phyloP scores from a whole-genome alignment of 352 stramenopile genomes.

The Phytophthora rubi region DNA sequence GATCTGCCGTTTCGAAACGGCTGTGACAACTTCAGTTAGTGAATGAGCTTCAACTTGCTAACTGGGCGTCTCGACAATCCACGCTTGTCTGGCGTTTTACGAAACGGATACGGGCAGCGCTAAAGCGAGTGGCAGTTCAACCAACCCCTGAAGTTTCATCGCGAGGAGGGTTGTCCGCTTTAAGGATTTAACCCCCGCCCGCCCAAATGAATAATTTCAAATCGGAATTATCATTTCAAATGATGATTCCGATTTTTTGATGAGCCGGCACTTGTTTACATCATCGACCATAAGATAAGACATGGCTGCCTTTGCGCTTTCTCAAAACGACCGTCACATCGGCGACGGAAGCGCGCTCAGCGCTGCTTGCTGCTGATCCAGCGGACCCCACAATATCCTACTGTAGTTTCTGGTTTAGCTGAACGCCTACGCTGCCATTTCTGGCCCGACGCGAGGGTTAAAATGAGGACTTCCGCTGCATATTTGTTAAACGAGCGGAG shows the following conservation, averaged over 20 bases:
- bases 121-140: slow-evolving; percentile 6
- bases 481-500: background rate
- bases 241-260: slow-evolving; percentile 3
- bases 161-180: background rate
- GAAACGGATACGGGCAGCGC: slow-evolving; percentile 7
- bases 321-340: background rate
- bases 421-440: slow-evolving; percentile 10
- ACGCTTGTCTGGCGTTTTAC: background rate
- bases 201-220: no score
- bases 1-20: slow-evolving; percentile 27
- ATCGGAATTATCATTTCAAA: background rate
- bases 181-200: no score
- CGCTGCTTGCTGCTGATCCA: background rate
- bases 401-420: background rate
- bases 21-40: slow-evolving; percentile 10
- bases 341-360: background rate
- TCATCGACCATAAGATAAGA: slow-evolving; percentile 9
- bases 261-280: background rate
- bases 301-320: slow-evolving; percentile 16
- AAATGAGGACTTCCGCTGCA: background rate
- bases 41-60: slow-evolving; percentile 18
- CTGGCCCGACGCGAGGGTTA: background rate
- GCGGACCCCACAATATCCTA: no score
- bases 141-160: slow-evolving; percentile 1
- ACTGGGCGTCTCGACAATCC: slow-evolving; percentile 14